Evolutionary conservation across 768 basidiomycete genomes (phyloP).

Genomic region (Rhodotorula toruloides): DNA sequence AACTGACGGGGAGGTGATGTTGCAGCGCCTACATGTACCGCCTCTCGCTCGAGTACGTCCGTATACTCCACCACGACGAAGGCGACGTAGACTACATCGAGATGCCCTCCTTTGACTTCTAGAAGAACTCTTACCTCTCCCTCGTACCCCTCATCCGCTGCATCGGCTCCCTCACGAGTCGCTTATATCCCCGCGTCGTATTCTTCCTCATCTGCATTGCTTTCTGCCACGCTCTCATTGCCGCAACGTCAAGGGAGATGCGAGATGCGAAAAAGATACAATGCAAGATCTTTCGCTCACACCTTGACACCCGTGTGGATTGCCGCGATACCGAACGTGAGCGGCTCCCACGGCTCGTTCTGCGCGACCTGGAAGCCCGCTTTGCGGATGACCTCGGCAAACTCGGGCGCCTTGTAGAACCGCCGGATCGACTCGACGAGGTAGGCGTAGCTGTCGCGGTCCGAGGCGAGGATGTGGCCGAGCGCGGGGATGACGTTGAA

Average conservation of each 20-base stretch:
- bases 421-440: conserved; percentile 93
- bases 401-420: conserved; percentile 82
- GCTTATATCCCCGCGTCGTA: no score
- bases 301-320: conserved; percentile 77
- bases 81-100: conserved; percentile 33
- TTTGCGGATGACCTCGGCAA: conserved; percentile 79
- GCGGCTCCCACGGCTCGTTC: conserved; percentile 58
- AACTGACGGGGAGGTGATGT: neutral
- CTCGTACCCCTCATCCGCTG: no score
- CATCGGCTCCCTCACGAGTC: no score
- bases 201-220: no score
- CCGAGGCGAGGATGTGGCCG: conserved; percentile 93
- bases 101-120: conserved; percentile 22
- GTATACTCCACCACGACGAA: conserved; percentile 41
- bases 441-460: conserved; percentile 71
- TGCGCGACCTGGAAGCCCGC: conserved; percentile 60
- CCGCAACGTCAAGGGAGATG: no score
- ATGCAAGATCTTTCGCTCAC: neutral
- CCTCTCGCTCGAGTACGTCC: conserved; percentile 44
- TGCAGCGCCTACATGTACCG: conserved; percentile 41
- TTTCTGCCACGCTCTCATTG: no score
- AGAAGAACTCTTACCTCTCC: neutral
- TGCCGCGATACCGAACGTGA: conserved; percentile 82
- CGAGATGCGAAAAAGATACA: no score
- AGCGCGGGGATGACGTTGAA: conserved; percentile 91